Conservation (phyloP, 176 grass and related monocot species). For the Themeda triandra region DNA sequence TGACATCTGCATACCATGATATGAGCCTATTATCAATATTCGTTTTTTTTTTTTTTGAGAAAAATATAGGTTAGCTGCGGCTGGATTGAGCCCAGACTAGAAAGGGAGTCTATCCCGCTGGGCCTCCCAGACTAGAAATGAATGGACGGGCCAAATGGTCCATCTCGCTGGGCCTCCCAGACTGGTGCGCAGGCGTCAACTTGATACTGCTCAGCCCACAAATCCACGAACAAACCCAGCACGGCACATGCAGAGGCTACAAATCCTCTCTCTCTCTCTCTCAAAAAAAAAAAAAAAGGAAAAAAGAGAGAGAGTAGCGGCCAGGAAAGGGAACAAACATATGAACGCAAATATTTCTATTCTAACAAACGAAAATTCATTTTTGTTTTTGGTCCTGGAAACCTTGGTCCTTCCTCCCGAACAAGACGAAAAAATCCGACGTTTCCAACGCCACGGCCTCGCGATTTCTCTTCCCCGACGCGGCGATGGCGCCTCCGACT, state of each 20-base stretch:
- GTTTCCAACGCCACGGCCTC: conserved; percentile 18
- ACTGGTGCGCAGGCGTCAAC: neutral
- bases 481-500: neutral
- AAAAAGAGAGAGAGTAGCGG: too few species aligned
- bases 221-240: too few species aligned
- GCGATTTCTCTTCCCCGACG: neutral
- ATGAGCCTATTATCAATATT: neutral
- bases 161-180: neutral
- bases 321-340: too few species aligned
- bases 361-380: too few species aligned
- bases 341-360: too few species aligned
- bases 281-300: too few species aligned
- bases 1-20: neutral
- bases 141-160: neutral
- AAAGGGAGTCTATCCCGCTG: neutral
- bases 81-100: neutral
- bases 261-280: too few species aligned
- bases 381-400: neutral
- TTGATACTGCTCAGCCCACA: neutral
- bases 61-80: neutral
- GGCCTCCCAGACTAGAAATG: neutral
- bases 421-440: neutral
- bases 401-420: neutral
- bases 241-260: too few species aligned
- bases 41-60: too few species aligned